Evolutionary conservation across 331 rosid species (phyloP).

Genomic region (Cydonia oblonga): DNA sequence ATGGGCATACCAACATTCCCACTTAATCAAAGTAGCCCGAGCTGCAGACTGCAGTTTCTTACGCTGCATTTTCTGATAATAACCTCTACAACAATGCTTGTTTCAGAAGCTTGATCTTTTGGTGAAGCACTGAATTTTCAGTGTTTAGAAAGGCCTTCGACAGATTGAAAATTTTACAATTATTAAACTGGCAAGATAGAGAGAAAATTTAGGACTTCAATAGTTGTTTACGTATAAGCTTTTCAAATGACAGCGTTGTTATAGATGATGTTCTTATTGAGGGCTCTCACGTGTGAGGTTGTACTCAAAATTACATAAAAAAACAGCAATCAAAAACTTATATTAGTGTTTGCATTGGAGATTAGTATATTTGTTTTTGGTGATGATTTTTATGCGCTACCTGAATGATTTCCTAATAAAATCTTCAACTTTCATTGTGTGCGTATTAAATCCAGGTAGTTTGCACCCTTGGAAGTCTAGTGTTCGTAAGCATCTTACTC

Average conservation of each 20-base stretch:
- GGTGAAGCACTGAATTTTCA: not conserved
- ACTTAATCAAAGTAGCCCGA: not conserved
- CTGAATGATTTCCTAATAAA: not conserved
- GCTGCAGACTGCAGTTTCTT: not conserved
- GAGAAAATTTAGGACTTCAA: not conserved
- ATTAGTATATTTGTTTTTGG: not conserved
- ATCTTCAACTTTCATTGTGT: not conserved
- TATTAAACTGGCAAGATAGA: not conserved
- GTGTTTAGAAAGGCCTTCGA: not conserved
- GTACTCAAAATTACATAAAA: not conserved
- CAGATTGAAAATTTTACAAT: not conserved
- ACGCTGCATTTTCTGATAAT: not conserved
- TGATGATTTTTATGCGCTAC: not conserved
- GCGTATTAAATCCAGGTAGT: conserved; percentile 38
- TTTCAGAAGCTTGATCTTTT: not conserved
- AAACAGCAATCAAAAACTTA: not conserved
- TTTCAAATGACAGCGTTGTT: not conserved
- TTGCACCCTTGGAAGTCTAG: conserved; percentile 64
- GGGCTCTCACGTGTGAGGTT: not conserved
- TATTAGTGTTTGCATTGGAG: not conserved
- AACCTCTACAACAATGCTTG: not conserved
- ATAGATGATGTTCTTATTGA: not conserved
- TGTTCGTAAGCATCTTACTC: conserved; percentile 63
- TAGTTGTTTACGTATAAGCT: not conserved
- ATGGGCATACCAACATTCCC: not conserved